Base-by-base conservation (phyloP, 192 early-diverging fungal genomes). In the Coemansia sp. region DNA sequence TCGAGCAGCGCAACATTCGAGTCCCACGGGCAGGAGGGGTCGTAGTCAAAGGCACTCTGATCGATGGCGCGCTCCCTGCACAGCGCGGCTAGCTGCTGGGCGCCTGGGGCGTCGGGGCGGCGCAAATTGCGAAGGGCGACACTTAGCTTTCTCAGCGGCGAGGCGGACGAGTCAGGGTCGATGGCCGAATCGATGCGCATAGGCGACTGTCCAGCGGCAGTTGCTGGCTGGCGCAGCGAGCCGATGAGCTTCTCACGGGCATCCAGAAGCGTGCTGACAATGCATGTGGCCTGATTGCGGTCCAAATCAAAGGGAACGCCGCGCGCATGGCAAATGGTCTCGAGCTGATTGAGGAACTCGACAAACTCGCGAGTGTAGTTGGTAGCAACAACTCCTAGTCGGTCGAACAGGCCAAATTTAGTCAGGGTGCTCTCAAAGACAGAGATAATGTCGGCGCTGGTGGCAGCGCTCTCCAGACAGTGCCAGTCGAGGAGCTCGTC, bases 301-400 rank as follows among this genome's bases (percentile, higher is more conserved):
- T 76, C 79, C n/a, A 82, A 69, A 31, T 82, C 79, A 44, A 82
- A 82, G 41, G 68, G 37, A 17, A 45, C 79, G 59, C 74, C 74
- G 48, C 79, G 79, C 25, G 79, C 68, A 41, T 82, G 79, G 74
- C 79, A 82, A 42, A 82, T 73, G 39, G 72, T 76, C 63, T 82
- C 79, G 44, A 57, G 72, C 68, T 82, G 79, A 66, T 82, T 82
- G 38, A 82, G 71, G 53, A 82, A 82, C 71, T 82, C 79, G 31
- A 82, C 74, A 65, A 70, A 76, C 64, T 82, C 79, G 65, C 74
- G 79, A 1, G 79, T 82, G 68, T 82, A 82, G 71, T 63, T 76
- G 61, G 79, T 76, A 5, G 79, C 76, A 10, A 82, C 75, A 3
- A 66, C 66, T n/a, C 71, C 72, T 55, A 82, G 68, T 0, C 70